A percentile compares a stretch with the other conserved stretches of the same genome.
These are phyloP conservation scores for Lenzites betulinus DNA, from an alignment of 768 basidiomycete genomes.

Conservation along the genomic window DNA sequence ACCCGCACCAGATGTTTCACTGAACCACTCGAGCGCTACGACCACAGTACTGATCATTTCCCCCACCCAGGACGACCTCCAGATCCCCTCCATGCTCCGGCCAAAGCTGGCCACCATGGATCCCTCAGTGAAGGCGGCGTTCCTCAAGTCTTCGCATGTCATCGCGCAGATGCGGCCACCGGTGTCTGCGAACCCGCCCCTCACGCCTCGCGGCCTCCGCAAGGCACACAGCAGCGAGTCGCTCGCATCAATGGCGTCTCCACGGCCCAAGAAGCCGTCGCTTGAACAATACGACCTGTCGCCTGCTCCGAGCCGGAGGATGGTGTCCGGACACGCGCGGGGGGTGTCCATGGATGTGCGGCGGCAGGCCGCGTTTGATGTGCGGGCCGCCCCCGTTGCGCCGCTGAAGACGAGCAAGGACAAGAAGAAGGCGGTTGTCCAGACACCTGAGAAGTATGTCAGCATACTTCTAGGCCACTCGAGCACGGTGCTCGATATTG, in stretches of 20 bases:
- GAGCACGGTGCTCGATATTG: slow-evolving; percentile 80
- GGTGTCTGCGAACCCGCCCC: slow-evolving; percentile 34
- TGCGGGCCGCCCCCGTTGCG: slow-evolving; percentile 8
- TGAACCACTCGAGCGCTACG: not conserved
- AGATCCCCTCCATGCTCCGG: slow-evolving; percentile 77
- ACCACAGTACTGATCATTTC: not conserved
- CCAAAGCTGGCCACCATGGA: slow-evolving; percentile 84
- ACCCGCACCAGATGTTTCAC: not conserved
- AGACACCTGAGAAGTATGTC: slow-evolving; percentile 67
- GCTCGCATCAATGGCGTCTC: slow-evolving; percentile 44
- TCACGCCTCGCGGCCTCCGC: slow-evolving; percentile 60
- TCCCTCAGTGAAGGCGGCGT: slow-evolving; percentile 83
- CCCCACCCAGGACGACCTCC: slow-evolving; percentile 73
- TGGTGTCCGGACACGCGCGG: slow-evolving; percentile 34
- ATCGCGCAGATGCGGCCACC: slow-evolving; percentile 46
- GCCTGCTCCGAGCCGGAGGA: slow-evolving; percentile 2
- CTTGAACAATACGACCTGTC: slow-evolving; percentile 17
- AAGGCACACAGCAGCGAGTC: slow-evolving; percentile 76
- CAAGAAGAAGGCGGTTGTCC: slow-evolving; percentile 38
- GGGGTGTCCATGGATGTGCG: slow-evolving; percentile 62
- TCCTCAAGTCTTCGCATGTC: slow-evolving; percentile 83
- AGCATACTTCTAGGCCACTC: slow-evolving; percentile 67
- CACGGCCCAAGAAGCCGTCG: slow-evolving; percentile 37
- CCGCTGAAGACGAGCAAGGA: slow-evolving; percentile 48
- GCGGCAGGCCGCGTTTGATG: slow-evolving; percentile 1